Evolutionary conservation across 176 grass and related monocot genomes (phyloP).

Genomic region (Luzula sylvatica): DNA sequence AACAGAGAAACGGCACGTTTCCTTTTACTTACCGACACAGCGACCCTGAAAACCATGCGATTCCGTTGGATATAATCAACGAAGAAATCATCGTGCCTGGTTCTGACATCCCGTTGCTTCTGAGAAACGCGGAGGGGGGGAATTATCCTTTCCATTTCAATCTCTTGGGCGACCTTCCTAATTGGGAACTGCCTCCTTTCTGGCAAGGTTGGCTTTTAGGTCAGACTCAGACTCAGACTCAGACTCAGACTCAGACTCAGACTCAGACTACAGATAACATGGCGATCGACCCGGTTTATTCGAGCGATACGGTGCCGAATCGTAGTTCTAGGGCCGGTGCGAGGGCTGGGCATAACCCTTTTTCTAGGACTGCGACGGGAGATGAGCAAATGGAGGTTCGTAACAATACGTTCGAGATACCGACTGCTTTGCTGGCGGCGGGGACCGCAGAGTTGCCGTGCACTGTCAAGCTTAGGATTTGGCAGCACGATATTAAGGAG

Average conservation of each 20-base stretch:
- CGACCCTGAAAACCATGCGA: slow-evolving; percentile 40
- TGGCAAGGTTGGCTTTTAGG: slow-evolving; percentile 83
- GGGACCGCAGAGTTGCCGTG: slow-evolving; percentile 80
- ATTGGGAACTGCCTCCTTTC: slow-evolving; percentile 82
- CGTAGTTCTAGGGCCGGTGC: slow-evolving; percentile 24
- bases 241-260: slow-evolving; percentile 43
- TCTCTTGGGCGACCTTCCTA: slow-evolving; percentile 47
- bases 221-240: slow-evolving; percentile 35
- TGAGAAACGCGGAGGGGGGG: slow-evolving; percentile 63
- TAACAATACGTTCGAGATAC: slow-evolving; percentile 50
- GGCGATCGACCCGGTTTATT: not conserved
- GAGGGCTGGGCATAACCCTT: slow-evolving; percentile 31
- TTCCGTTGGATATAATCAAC: slow-evolving; percentile 73
- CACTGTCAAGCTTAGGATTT: slow-evolving; percentile 97
- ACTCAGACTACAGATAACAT: slow-evolving; percentile 17
- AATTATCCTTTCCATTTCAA: slow-evolving; percentile 37
- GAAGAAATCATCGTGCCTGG: slow-evolving; percentile 44
- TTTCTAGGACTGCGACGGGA: no score
- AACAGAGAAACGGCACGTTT: slow-evolving; percentile 33
- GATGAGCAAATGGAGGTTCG: slow-evolving; percentile 60
- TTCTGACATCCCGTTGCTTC: slow-evolving; percentile 62
- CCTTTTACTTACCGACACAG: slow-evolving; percentile 21
- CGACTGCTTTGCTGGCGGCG: slow-evolving; percentile 50
- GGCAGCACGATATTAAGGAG: slow-evolving; percentile 65
- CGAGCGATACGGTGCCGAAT: not conserved